Evolutionary conservation across 495 filamentous ascomycete species (phyloP).

Genomic region (Aspergillus saccharolyticus): DNA sequence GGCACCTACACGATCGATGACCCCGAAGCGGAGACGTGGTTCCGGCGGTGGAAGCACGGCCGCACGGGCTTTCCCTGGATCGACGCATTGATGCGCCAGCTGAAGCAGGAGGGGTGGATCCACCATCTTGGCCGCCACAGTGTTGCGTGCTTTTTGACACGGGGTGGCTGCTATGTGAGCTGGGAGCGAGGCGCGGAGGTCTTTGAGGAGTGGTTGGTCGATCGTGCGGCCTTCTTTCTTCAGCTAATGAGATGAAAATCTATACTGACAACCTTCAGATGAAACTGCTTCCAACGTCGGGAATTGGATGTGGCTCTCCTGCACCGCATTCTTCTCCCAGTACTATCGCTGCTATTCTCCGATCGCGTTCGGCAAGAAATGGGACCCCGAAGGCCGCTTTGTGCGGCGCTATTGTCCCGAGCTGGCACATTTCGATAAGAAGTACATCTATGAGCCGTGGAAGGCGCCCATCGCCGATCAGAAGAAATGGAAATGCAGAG

Average conservation of each 20-base stretch:
- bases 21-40: slow-evolving; percentile 52
- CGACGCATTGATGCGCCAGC: slow-evolving; percentile 69
- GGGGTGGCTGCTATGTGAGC: slow-evolving; percentile 66
- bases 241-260: neutral
- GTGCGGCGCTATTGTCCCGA: slow-evolving; percentile 60
- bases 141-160: slow-evolving; percentile 67
- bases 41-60: slow-evolving; percentile 59
- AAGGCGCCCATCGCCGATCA: slow-evolving; percentile 58
- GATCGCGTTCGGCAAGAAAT: slow-evolving; percentile 61
- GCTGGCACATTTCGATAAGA: slow-evolving; percentile 51
- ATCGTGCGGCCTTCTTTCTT: slow-evolving; percentile 33
- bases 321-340: slow-evolving; percentile 62
- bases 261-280: slow-evolving; percentile 26
- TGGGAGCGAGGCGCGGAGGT: slow-evolving; percentile 72
- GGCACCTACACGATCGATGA: slow-evolving; percentile 52
- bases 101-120: slow-evolving; percentile 66
- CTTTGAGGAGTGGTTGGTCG: slow-evolving; percentile 66
- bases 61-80: slow-evolving; percentile 69
- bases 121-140: slow-evolving; percentile 68
- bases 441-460: slow-evolving; percentile 73
- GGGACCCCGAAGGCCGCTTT: slow-evolving; percentile 57
- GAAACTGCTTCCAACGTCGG: slow-evolving; percentile 64
- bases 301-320: slow-evolving; percentile 74
- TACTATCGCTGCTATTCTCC: slow-evolving; percentile 65
- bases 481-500: slow-evolving; percentile 51